Evolutionary conservation across 2,329 filamentous ascomycete genomes (phyloP).

Genomic region (Elsinoe ampelina): DNA sequence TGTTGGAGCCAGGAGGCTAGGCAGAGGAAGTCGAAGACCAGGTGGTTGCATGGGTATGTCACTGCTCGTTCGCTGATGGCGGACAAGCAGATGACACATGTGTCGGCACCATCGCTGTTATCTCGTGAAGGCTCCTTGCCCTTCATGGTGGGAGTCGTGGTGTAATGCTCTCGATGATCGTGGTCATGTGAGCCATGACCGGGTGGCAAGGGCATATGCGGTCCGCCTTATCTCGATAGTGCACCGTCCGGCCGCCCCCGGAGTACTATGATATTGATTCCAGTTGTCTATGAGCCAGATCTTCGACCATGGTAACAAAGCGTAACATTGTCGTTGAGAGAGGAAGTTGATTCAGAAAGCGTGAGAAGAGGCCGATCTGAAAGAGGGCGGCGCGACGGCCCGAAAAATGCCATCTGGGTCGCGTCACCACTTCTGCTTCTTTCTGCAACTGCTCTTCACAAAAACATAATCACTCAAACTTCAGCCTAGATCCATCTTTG

Average conservation of each 20-base stretch:
- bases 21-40: conserved; percentile 77
- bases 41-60: conserved; percentile 68
- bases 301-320: background rate
- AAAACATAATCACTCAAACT: no score
- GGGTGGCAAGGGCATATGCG: conserved; percentile 10
- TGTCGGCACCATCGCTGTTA: conserved; percentile 27
- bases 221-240: background rate
- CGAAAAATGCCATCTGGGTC: background rate
- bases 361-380: background rate
- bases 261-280: no score
- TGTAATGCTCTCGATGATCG: conserved; percentile 7
- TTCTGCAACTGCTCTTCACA: background rate
- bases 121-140: conserved; percentile 11
- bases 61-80: conserved; percentile 61
- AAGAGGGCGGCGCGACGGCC: background rate
- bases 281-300: no score
- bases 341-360: background rate
- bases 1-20: conserved; percentile 72
- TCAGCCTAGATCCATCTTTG: no score
- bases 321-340: background rate
- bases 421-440: conserved; percentile 1
- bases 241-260: no score
- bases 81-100: conserved; percentile 84
- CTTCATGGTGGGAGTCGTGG: conserved; percentile 21
- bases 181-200: background rate